phyloP scores from a whole-genome alignment of 768 basidiomycete genomes.

The Xanthoconium purpureum region DNA sequence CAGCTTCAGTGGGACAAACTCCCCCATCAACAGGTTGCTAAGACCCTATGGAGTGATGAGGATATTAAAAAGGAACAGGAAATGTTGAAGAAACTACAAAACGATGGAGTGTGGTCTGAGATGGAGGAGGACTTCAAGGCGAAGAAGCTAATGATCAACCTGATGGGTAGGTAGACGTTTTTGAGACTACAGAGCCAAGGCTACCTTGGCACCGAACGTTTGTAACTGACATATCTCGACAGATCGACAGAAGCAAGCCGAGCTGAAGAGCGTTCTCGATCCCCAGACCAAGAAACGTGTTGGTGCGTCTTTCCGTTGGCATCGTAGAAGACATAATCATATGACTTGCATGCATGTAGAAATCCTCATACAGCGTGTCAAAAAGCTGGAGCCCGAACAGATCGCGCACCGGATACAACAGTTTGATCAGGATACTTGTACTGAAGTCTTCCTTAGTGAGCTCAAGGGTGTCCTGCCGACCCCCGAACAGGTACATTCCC shows the following conservation, averaged over 20 bases:
- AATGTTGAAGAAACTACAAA: conserved; percentile 77
- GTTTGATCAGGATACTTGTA: conserved; percentile 85
- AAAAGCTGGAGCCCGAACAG: conserved; percentile 81
- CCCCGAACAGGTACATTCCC: conserved; percentile 70
- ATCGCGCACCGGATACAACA: conserved; percentile 80
- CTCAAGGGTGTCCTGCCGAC: conserved; percentile 85
- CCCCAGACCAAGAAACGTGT: conserved; percentile 90
- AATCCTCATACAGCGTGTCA: conserved; percentile 87
- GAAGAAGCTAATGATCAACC: conserved; percentile 87
- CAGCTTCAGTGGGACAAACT: conserved; percentile 99
- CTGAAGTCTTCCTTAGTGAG: conserved; percentile 85
- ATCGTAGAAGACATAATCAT: neutral
- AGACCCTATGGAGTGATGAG: conserved; percentile 84
- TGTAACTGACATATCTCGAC: conserved; percentile 13
- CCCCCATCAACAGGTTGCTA: conserved; percentile 79
- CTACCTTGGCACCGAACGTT: neutral
- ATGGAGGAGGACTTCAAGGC: conserved; percentile 99
- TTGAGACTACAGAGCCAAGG: neutral
- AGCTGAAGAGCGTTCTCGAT: conserved; percentile 88
- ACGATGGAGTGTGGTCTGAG: conserved; percentile 87
- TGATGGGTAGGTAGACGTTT: conserved; percentile 60
- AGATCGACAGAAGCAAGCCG: conserved; percentile 84
- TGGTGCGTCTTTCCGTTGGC: conserved; percentile 50
- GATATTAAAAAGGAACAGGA: conserved; percentile 63
- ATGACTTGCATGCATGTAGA: conserved; percentile 44